Evolutionary conservation across 352 stramenopile genomes (phyloP), one percentile per base, ranked within the genome.

Genomic region (Stramenopiles sp.): DNA sequence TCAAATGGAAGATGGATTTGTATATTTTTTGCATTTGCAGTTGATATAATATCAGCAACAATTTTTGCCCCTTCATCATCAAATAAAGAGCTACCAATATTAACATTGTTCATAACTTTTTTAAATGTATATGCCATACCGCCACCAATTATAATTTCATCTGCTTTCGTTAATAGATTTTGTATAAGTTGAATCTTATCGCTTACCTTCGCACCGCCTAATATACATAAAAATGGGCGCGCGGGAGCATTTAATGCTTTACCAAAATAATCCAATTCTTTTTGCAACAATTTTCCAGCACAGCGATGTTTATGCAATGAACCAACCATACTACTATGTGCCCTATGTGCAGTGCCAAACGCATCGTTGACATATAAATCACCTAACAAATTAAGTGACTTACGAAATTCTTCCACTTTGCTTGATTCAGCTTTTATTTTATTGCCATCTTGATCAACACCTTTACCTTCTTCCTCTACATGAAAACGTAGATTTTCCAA

Each of bases 71-170:
- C 94, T 79, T 97, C 91, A 69, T 97, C 91, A 84, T 98, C 94
- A 30, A 97, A 93, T 32, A 99, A 86, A 78, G 90, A 97, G 38
- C 86, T 88, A 76, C 94, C 96, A 82, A 99, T 96, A 83, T 95
- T 83, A 73, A 97, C 95, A 81, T 97, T 93, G 81, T 96, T 95
- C 78, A 97, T 84, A 78, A 97, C 94, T 87, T 98, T 98, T 86
- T 98, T 98, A 87, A 99, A 99, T n/a, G 97, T 99, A 86, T 98
- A 99, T 79, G 97, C 96, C 96, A 99, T 99, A 83, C 96, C 96
- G 74, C 95, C 96, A 77, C 96, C 96, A 63, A 99, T 90, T 69
- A 99, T 89, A 86, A 99, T 97, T 80, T 94, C 93, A 84, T 99
- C 96, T 74, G 90, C 96, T 85, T 99, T 99, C 83, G 98, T 94